These are phyloP conservation scores for Gigaspora rosea DNA, from an alignment of 192 early-diverging fungal species.

Conservation along the genomic window DNA sequence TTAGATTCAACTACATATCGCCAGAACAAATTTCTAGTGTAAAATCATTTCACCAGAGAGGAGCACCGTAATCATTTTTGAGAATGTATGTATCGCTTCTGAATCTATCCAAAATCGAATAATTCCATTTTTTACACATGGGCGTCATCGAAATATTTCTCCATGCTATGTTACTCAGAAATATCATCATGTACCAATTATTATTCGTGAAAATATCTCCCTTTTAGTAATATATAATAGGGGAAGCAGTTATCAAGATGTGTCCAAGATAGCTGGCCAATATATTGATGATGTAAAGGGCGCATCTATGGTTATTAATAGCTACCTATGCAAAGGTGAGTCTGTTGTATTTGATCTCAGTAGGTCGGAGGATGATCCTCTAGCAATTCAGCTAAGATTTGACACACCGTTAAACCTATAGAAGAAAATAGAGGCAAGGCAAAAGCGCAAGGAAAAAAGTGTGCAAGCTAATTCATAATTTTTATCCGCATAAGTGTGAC, in stretches of 20 bases:
- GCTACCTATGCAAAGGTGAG: neutral
- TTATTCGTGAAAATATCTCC: neutral
- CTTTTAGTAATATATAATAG: neutral
- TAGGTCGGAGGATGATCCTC: no score
- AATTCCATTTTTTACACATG: no score
- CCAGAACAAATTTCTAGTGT: neutral
- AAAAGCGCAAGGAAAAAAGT: no score
- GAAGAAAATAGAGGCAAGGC: no score
- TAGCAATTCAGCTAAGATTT: no score
- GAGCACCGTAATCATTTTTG: constrained; percentile 8
- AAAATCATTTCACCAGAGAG: neutral
- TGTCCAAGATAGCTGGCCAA: neutral
- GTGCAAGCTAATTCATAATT: no score
- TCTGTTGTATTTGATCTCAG: no score
- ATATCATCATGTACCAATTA: neutral
- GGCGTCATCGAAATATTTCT: neutral
- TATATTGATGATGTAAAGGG: constrained; percentile 12
- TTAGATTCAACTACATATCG: neutral
- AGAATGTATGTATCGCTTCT: neutral
- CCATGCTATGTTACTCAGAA: neutral
- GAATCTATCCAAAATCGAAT: constrained; percentile 7
- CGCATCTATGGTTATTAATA: constrained; percentile 10
- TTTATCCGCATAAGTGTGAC: no score
- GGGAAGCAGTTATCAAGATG: neutral
- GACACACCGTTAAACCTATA: no score